Base-by-base conservation (phyloP, 768 basidiomycete genomes). In the Leccinum uliginosum region DNA sequence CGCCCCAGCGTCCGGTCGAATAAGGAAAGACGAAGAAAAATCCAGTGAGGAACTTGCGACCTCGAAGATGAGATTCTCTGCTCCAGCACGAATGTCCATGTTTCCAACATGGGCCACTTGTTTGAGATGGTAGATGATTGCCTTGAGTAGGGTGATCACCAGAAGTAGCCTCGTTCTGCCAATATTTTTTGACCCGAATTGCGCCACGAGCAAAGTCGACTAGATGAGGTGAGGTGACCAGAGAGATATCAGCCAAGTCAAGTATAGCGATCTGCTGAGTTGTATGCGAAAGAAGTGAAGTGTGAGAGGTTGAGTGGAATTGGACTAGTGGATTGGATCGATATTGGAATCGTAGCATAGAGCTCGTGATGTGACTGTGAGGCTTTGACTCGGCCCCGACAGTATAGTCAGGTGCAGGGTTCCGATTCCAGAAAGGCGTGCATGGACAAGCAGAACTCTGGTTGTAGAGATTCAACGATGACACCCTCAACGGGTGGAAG, bases 51-150 rank as follows among this genome's bases (percentile, higher is more conserved):
- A 71, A 24, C 81, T 65, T 15, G 79, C 80, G 54, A 86, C 77
- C 52, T 87, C 88, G 54, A 89, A 79, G 17, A 82, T 74, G 27
- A 91, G 74, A 63, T 84, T 89, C 64, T 86, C 85, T 7, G 88
- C 87, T 6, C 81, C 84, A 8, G 87, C 87, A 54, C 79, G 80
- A 19, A 88, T 64, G 26, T 75, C 76, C 44, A 87, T 60, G 8
- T 67, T 74, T 7, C 71, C 74, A 49, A 86, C 61, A 34, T 71
- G 71, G 6, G 80, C 65, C 6, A 78, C 68, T 78, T 7, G 65
- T 38, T 45, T 73, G 62, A 53, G 58, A 72, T 40, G 53, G 59
- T 35, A 34, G 19, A 40, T 6, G 49, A 19, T 23, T 44, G 8
- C 23, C 3, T 6, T 43, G 63, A 55, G 51, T 40, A 24, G 35